Percentiles rank a stretch among this genome's conserved stretches.
These are phyloP conservation scores for Talinum fruticosum DNA, from an alignment of 148 eudicot species.

Conservation along the genomic window DNA sequence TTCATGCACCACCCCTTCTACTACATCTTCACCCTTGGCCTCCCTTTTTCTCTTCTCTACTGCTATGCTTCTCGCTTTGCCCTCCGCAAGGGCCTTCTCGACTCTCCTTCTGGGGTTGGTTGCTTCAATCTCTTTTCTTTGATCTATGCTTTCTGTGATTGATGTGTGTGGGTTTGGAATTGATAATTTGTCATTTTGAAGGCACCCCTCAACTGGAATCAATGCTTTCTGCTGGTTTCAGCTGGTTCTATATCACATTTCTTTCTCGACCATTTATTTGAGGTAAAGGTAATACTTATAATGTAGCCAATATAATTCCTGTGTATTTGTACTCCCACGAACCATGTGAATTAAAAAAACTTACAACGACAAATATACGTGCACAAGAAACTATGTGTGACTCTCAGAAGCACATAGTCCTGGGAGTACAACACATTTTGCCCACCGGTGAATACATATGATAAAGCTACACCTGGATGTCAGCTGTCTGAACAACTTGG, in stretches of 20 bases:
- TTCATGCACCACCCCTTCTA: constrained; percentile 72
- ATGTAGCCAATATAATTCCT: no score
- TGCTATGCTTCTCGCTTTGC: constrained; percentile 46
- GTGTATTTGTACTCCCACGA: no score
- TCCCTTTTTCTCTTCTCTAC: constrained; percentile 68
- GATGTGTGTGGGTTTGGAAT: not conserved
- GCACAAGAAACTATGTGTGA: no score
- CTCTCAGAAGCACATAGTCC: no score
- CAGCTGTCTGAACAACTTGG: no score
- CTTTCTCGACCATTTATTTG: constrained; percentile 84
- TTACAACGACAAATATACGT: no score
- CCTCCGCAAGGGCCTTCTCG: constrained; percentile 45
- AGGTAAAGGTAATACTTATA: constrained; percentile 39
- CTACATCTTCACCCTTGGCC: constrained; percentile 51
- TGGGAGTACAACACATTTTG: no score
- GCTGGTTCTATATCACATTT: constrained; percentile 93
- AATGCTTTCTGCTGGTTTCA: constrained; percentile 65
- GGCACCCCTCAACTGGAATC: constrained; percentile 62
- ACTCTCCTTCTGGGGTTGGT: constrained; percentile 77
- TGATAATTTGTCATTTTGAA: constrained; percentile 22
- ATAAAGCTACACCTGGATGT: no score
- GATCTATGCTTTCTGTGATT: not conserved
- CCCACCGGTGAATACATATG: no score
- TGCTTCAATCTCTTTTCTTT: no score
- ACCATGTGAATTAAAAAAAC: no score